Evolutionary conservation across 352 stramenopile species (phyloP), one percentile per base, ranked within the genome.

Genomic region (Globisporangium cylindrosporum): DNA sequence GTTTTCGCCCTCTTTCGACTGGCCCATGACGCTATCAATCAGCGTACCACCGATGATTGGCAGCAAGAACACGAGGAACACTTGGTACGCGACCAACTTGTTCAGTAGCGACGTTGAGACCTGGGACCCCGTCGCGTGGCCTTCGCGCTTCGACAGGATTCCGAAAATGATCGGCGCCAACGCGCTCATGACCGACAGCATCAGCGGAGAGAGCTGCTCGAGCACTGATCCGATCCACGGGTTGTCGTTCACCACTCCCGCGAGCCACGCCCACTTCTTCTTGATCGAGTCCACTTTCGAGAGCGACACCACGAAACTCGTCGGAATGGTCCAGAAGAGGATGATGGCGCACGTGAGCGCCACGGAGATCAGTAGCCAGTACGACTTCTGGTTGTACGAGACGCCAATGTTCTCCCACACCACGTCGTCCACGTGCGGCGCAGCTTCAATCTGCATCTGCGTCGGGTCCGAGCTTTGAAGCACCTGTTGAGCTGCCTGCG

Each of bases 111-210:
- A 95, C 5, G 81, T 78, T 48, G 82, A 68, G 20, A 95, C 81
- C 27, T 82, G 81, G 2, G 85, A 81, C 0, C 73, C 80, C 15
- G 88, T 89, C 6, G 85, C 73, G 60, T 95, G 88, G 18, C 88
- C 88, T 72, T 95, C 88, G 12, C 84, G 85, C 65, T 91, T 90
- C 41, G 86, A 93, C 34, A 95, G 59, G 38, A 92, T 83, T 8
- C 84, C 82, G 32, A 95, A 92, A 61, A 95, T 95, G 34, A 95
- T 93, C 4, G 88, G 88, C 18, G 88, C 88, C 51, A 95, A 66
- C 27, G 88, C 78, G 10, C 73, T 83, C 88, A 95, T 95, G 22
- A 95, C 73, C 5, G 84, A 88, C 54, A 95, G 71, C 73, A 93
- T 88, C 29, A 95, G 49, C 18, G 88, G 88, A 48, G 86, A 92